A percentile compares a stretch with the other conserved stretches of the same genome.
Evolutionary conservation across 2,329 filamentous ascomycete species (phyloP).

Genomic region (Diaporthe batatas): DNA sequence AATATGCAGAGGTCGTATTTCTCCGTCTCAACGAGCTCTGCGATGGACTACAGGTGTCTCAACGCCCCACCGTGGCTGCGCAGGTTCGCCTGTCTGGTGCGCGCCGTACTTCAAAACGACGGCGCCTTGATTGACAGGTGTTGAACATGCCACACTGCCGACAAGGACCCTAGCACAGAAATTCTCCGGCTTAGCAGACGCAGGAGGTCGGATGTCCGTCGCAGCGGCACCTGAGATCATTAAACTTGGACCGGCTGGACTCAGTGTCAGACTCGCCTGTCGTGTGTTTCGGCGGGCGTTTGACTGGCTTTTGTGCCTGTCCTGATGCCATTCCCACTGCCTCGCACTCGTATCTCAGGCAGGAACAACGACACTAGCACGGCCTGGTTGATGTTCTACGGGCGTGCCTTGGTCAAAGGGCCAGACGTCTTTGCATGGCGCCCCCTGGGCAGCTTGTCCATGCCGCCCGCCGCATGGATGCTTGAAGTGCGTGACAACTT

Average conservation of each 20-base stretch:
- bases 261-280: slow-evolving; percentile 5
- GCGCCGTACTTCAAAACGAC: slow-evolving; percentile 11
- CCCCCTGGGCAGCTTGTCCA: too few relatives aligned
- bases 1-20: neutral
- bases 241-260: neutral
- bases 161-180: slow-evolving; percentile 26
- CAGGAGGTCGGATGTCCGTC: slow-evolving; percentile 31
- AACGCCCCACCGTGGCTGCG: neutral
- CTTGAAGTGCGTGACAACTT: slow-evolving; percentile 12
- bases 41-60: neutral
- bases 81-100: neutral
- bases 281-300: slow-evolving; percentile 31
- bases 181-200: slow-evolving; percentile 19
- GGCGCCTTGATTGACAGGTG: slow-evolving; percentile 32
- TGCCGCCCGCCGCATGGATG: slow-evolving; percentile 13
- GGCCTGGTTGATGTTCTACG: neutral
- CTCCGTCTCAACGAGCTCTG: neutral
- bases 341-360: neutral
- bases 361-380: neutral
- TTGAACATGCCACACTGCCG: slow-evolving; percentile 18
- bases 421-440: neutral
- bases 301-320: slow-evolving; percentile 7
- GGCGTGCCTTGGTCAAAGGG: neutral
- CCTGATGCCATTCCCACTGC: neutral
- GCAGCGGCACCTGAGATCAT: neutral